phyloP scores from a whole-genome alignment of 805 yeast species.

The Yamadazyma endophytica region DNA sequence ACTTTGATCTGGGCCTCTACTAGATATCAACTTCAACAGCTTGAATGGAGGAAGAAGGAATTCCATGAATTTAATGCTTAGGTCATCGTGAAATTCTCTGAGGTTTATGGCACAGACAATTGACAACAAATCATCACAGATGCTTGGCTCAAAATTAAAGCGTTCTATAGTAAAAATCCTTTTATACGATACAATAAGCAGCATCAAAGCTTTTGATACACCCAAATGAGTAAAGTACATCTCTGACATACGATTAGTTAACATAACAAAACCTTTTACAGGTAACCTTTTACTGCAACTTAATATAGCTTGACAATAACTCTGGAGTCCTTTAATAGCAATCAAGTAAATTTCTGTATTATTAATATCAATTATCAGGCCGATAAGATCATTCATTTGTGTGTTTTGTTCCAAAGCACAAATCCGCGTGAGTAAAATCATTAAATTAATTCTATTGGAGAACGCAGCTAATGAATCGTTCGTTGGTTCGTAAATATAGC shows the following conservation, averaged over 20 bases:
- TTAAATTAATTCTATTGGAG: conserved; percentile 33
- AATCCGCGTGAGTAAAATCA: conserved; percentile 28
- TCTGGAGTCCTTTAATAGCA: conserved; percentile 17
- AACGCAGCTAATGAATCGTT: conserved; percentile 26
- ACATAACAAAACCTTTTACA: conserved; percentile 12
- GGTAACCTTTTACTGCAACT: too few relatives aligned
- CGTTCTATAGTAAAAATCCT: conserved; percentile 4
- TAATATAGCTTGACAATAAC: conserved; percentile 17
- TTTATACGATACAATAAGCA: conserved; percentile 8
- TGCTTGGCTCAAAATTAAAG: not conserved
- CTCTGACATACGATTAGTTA: conserved; percentile 12
- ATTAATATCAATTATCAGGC: conserved; percentile 16
- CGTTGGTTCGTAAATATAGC: conserved; percentile 24
- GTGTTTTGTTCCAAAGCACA: conserved; percentile 29
- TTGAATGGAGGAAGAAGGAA: too few relatives aligned
- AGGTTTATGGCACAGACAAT: too few relatives aligned
- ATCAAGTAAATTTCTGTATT: conserved; percentile 21
- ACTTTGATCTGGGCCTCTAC: too few relatives aligned
- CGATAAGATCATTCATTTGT: conserved; percentile 23
- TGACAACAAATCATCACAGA: too few relatives aligned
- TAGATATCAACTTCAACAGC: too few relatives aligned
- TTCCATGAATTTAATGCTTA: conserved; percentile 2
- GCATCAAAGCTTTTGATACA: conserved; percentile 13
- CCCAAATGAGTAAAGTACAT: conserved; percentile 15
- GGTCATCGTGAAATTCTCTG: conserved; percentile 1